Conservation (phyloP, 257 asterid species). For the Prunella vulgaris region DNA sequence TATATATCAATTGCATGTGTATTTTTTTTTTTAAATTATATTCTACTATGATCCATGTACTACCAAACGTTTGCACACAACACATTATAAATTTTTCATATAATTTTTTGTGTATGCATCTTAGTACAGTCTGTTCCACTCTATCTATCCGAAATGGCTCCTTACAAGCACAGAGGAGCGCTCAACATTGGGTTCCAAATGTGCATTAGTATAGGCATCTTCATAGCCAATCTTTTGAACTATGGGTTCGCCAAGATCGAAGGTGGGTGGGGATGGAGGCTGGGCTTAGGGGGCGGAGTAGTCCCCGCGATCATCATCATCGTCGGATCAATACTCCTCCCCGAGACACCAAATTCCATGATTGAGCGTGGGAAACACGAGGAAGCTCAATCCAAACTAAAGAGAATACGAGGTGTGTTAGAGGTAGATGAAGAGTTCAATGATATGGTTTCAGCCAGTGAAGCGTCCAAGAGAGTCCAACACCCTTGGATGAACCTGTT, state of each 20-base stretch:
- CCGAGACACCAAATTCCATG: slow-evolving; percentile 49
- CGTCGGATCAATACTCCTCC: slow-evolving; percentile 36
- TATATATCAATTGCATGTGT: no score
- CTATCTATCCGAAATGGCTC: slow-evolving; percentile 46
- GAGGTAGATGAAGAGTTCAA: slow-evolving; percentile 47
- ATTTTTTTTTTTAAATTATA: no score
- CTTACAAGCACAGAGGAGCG: slow-evolving; percentile 43
- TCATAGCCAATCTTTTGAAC: no score
- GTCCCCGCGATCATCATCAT: slow-evolving; percentile 38
- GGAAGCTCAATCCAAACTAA: slow-evolving; percentile 33
- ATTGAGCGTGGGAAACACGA: slow-evolving; percentile 52
- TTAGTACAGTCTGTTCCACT: slow-evolving; percentile 29
- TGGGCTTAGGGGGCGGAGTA: no score
- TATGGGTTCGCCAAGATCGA: neutral
- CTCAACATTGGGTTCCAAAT: slow-evolving; percentile 42
- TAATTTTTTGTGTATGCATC: neutral
- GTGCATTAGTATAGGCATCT: no score
- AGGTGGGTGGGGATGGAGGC: slow-evolving; percentile 27
- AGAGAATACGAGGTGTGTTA: slow-evolving; percentile 38
- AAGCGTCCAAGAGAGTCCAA: no score
- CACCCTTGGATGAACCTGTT: slow-evolving; percentile 33
- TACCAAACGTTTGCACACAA: no score
- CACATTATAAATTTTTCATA: no score
- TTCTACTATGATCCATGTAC: no score
- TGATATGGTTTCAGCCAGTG: slow-evolving; percentile 48